Percentiles rank a stretch among this genome's conserved stretches.
Evolutionary conservation across 805 yeast genomes (phyloP).

Genomic region (Candida verbasci): DNA sequence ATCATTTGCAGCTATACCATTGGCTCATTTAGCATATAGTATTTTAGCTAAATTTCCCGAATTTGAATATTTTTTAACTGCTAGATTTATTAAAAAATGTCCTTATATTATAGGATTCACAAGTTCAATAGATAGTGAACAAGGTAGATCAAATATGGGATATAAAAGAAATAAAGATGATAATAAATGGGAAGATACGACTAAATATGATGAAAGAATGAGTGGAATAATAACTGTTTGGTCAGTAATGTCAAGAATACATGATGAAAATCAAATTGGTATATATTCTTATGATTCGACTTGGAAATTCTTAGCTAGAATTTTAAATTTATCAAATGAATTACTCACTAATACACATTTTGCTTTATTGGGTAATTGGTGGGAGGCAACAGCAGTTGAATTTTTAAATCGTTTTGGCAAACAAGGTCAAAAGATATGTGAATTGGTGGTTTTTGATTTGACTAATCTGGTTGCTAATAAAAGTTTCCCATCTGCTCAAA

Average conservation of each 20-base stretch:
- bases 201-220: constrained; percentile 77
- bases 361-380: constrained; percentile 74
- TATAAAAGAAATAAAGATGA: constrained; percentile 55
- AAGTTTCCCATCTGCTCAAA: constrained; percentile 71
- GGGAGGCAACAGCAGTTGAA: constrained; percentile 74
- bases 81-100: constrained; percentile 87
- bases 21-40: constrained; percentile 60
- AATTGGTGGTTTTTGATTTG: constrained; percentile 46
- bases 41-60: constrained; percentile 48
- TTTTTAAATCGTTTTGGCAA: constrained; percentile 55
- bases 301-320: constrained; percentile 75
- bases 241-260: constrained; percentile 60
- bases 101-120: constrained; percentile 83
- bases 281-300: constrained; percentile 46
- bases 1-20: constrained; percentile 72
- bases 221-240: constrained; percentile 82
- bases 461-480: constrained; percentile 46
- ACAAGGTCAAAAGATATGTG: constrained; percentile 66
- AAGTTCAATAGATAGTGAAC: constrained; percentile 71
- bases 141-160: constrained; percentile 83
- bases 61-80: constrained; percentile 54
- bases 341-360: constrained; percentile 66
- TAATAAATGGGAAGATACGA: constrained; percentile 56
- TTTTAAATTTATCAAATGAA: constrained; percentile 51
- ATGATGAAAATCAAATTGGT: constrained; percentile 10